Conservation (phyloP, 2,329 filamentous ascomycete genomes). For the Microdochium bolleyi region DNA sequence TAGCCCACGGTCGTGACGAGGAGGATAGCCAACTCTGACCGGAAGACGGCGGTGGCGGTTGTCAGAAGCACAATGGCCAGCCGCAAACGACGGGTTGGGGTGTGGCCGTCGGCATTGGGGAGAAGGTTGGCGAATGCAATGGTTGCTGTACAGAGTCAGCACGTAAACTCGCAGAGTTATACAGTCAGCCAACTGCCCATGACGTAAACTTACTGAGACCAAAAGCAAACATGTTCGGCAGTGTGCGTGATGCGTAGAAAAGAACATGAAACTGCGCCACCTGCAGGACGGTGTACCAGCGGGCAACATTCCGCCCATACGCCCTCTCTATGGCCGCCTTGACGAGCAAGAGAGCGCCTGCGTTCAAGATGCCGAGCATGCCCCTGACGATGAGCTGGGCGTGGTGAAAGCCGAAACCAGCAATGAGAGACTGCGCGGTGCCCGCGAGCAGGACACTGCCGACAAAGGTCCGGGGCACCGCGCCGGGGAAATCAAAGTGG, state of each 20-base stretch:
- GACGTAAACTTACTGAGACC: constrained; percentile 65
- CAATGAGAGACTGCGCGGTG: constrained; percentile 58
- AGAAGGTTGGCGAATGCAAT: constrained; percentile 47
- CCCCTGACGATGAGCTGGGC: constrained; percentile 60
- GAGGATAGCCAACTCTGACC: constrained; percentile 80
- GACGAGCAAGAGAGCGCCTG: constrained; percentile 58
- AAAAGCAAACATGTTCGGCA: constrained; percentile 97
- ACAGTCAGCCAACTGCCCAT: not conserved
- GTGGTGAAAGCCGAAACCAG: constrained; percentile 44
- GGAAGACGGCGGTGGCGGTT: constrained; percentile 75
- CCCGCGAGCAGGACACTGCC: constrained; percentile 72
- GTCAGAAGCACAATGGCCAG: constrained; percentile 69
- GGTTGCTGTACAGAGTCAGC: constrained; percentile 42
- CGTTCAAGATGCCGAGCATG: constrained; percentile 73
- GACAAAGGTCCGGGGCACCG: constrained; percentile 84
- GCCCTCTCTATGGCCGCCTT: constrained; percentile 52
- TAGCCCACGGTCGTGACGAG: constrained; percentile 55
- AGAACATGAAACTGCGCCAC: constrained; percentile 84
- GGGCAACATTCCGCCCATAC: constrained; percentile 60
- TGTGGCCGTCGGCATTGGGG: constrained; percentile 21
- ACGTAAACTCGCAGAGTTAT: not conserved
- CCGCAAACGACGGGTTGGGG: constrained; percentile 39
- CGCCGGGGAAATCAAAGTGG: constrained; percentile 83
- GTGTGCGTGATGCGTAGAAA: constrained; percentile 83
- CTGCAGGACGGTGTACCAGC: constrained; percentile 76